Conservation (phyloP, 2,329 filamentous ascomycete genomes). For the Colletotrichum zoysiae region DNA sequence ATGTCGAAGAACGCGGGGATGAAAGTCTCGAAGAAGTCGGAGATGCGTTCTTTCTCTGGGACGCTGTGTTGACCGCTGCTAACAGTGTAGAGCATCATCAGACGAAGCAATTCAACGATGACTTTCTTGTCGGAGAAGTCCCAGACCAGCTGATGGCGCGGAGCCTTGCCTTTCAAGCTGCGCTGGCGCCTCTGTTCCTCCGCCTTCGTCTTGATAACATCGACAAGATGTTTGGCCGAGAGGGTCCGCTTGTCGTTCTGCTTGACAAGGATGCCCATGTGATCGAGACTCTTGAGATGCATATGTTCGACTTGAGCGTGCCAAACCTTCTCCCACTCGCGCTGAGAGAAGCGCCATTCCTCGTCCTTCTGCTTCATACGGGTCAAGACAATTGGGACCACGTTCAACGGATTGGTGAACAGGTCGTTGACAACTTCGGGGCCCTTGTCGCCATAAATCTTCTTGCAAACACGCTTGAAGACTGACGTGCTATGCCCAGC, state of each 20-base stretch:
- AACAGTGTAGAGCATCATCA: slow-evolving; percentile 74
- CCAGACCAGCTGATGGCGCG: slow-evolving; percentile 81
- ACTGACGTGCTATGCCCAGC: slow-evolving; percentile 96
- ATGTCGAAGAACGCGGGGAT: slow-evolving; percentile 83
- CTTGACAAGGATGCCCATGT: slow-evolving; percentile 93
- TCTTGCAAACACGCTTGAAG: slow-evolving; percentile 97
- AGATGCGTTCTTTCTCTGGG: slow-evolving; percentile 79
- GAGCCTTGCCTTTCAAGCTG: slow-evolving; percentile 70
- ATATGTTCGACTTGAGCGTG: slow-evolving; percentile 94
- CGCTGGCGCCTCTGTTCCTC: slow-evolving; percentile 87
- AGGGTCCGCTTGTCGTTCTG: slow-evolving; percentile 91
- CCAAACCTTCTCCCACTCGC: slow-evolving; percentile 99
- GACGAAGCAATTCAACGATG: slow-evolving; percentile 70
- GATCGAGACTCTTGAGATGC: slow-evolving; percentile 96
- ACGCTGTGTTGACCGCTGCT: slow-evolving; percentile 78
- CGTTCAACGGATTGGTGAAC: slow-evolving; percentile 84
- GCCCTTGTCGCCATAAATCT: slow-evolving; percentile 93
- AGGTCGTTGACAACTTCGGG: slow-evolving; percentile 88
- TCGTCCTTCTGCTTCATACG: slow-evolving; percentile 96
- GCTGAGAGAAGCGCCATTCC: slow-evolving; percentile 95
- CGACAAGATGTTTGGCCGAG: slow-evolving; percentile 88
- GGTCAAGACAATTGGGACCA: slow-evolving; percentile 89
- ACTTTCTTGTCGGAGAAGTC: slow-evolving; percentile 79
- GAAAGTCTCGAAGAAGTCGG: slow-evolving; percentile 82
- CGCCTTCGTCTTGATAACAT: slow-evolving; percentile 91